phyloP scores from a whole-genome alignment of 768 basidiomycete species.

The Phanerodontia chrysosporium region DNA sequence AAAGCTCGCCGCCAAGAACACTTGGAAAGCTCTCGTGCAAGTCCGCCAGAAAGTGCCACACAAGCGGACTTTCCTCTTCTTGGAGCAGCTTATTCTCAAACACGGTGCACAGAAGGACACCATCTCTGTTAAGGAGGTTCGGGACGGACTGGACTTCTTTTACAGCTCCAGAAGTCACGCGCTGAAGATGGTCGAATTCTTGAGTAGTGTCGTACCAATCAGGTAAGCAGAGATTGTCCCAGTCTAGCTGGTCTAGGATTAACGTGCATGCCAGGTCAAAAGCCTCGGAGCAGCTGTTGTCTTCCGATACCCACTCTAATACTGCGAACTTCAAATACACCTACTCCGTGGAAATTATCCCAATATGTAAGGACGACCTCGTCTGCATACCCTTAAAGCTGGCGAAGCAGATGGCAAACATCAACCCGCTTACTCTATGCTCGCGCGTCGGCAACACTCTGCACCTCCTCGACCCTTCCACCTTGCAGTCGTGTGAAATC shows the following conservation, averaged over 20 bases:
- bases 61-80: constrained; percentile 95
- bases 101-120: constrained; percentile 97
- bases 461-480: constrained; percentile 86
- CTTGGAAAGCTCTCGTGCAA: constrained; percentile 97
- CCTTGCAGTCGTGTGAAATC: constrained; percentile 81
- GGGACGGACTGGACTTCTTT: constrained; percentile 96
- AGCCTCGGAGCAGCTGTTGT: constrained; percentile 90
- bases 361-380: constrained; percentile 97
- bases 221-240: constrained; percentile 47
- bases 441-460: constrained; percentile 88
- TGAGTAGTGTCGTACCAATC: constrained; percentile 81
- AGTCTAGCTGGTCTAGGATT: background rate
- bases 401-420: constrained; percentile 81
- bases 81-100: constrained; percentile 96
- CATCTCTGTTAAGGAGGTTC: constrained; percentile 86
- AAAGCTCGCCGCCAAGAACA: constrained; percentile 94
- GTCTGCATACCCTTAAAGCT: constrained; percentile 84
- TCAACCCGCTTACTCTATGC: constrained; percentile 83
- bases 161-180: constrained; percentile 89
- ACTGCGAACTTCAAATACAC: constrained; percentile 97
- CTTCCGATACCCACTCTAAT: constrained; percentile 84
- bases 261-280: constrained; percentile 60
- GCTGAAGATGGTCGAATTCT: constrained; percentile 94
- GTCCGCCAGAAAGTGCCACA: constrained; percentile 99
- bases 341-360: constrained; percentile 95